Evolutionary conservation across 805 yeast genomes (phyloP).

Genomic region (Sugiyamaella marilandica): DNA sequence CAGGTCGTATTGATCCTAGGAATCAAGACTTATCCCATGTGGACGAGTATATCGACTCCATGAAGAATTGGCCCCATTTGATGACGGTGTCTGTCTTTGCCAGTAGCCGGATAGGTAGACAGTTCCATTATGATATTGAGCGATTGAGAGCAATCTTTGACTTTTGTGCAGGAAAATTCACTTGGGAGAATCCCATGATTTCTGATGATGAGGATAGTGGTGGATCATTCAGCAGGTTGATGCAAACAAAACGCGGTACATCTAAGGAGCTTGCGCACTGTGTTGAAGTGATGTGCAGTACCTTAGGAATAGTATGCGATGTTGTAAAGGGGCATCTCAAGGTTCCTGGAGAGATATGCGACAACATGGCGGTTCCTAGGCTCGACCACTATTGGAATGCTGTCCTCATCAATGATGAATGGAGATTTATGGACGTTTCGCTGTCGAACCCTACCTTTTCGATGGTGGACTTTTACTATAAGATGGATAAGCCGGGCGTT

Average conservation of each 20-base stretch:
- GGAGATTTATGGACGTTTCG: conserved; percentile 72
- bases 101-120: conserved; percentile 46
- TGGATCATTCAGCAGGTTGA: conserved; percentile 24
- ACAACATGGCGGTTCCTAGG: conserved; percentile 36
- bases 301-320: conserved; percentile 68
- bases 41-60: conserved; percentile 29
- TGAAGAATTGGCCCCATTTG: conserved; percentile 36
- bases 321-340: conserved; percentile 80
- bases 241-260: conserved; percentile 49
- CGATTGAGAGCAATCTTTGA: conserved; percentile 60
- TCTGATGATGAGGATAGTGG: conserved; percentile 23
- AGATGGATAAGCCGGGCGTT: conserved; percentile 24
- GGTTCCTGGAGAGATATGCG: conserved; percentile 60
- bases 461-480: conserved; percentile 40
- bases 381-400: conserved; percentile 89
- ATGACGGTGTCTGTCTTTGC: conserved; percentile 54
- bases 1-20: conserved; percentile 15
- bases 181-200: conserved; percentile 36
- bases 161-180: conserved; percentile 57
- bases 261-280: conserved; percentile 72
- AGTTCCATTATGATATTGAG: conserved; percentile 52
- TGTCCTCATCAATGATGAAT: conserved; percentile 66
- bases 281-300: conserved; percentile 65
- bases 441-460: conserved; percentile 59
- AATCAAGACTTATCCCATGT: conserved; percentile 25